Base-by-base conservation (phyloP, 2,329 filamentous ascomycete genomes). In the Podosphaera aphanis region DNA sequence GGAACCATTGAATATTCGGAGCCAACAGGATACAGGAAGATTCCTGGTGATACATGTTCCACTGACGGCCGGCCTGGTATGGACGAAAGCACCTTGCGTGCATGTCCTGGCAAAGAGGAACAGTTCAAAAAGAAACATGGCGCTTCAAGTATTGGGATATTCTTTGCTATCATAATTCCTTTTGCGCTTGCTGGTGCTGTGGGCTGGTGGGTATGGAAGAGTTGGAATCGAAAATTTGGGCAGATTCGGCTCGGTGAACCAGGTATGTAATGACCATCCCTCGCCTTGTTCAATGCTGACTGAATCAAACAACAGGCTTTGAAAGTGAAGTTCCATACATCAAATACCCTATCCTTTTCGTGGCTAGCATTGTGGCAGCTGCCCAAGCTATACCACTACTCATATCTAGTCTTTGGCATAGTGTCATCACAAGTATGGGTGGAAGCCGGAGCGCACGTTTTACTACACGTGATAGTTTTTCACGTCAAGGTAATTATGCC, bases 211-310 rank as follows among this genome's bases (percentile, higher is more conserved):
- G 78, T 88, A 18, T 93, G 78, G 67, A 73, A 67, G 49, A 82
- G 82, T 62, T 94, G 83, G 83, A 77, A 77, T 54, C 76, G 77
- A 61, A 92, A 92, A 59, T 93, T 95, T 59, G 90, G 90, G 10
- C 79, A 88, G 59, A 88, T 98, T 59, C 74, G 84, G 19, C 74
- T 98, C 13, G 90, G 90, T 47, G 90, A 94, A 56, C 63, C 65
- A 52, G 63, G 64, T 53, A 55, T 51, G 57, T 50, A 23, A 39
- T 25, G 19, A 20, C 43, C 23, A 11, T 8, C n/a, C 37, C 18
- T 33, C 15, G 13, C 7, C 10, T 23, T 13, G 13, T 39, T 10
- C 5, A 13, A 19, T 33, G 8, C n/a, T 21, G 13, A 16, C 25
- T 33, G 29, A 33, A 16, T 3, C 2, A 41, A 23, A 36, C 25